Evolutionary conservation across 768 basidiomycete genomes (phyloP).

Genomic region (Trametopsis cervina): DNA sequence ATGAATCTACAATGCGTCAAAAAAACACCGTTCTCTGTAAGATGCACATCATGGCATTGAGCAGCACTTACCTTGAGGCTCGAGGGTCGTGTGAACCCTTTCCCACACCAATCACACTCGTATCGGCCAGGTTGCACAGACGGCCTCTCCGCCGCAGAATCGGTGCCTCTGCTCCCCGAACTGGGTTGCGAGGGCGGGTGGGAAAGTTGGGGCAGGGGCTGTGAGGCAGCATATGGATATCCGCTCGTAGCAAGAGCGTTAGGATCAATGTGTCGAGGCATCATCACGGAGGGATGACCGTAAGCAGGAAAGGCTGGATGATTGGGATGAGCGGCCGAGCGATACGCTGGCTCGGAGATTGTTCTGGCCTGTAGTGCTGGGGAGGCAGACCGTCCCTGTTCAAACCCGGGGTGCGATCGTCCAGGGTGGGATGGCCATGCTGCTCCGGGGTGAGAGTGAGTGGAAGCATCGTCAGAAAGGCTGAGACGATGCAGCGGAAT

Average conservation of each 20-base stretch:
- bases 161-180: constrained; percentile 9
- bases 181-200: constrained; percentile 21
- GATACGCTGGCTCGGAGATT: constrained; percentile 15
- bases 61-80: constrained; percentile 57
- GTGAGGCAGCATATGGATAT: constrained; percentile 27
- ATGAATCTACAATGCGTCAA: constrained; percentile 49
- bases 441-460: constrained; percentile 7
- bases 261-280: constrained; percentile 12
- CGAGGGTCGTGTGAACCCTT: constrained; percentile 76
- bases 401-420: constrained; percentile 7
- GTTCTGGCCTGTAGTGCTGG: constrained; percentile 13
- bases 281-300: constrained; percentile 8
- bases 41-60: constrained; percentile 5
- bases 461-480: constrained; percentile 18
- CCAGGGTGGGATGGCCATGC: constrained; percentile 12
- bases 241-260: constrained; percentile 18
- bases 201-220: constrained; percentile 41
- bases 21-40: constrained; percentile 5
- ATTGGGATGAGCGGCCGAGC: constrained; percentile 7
- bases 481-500: constrained; percentile 16
- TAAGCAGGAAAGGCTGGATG: constrained; percentile 12
- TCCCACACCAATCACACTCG: constrained; percentile 73
- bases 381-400: constrained; percentile 6
- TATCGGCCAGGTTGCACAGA: constrained; percentile 45
- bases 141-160: constrained; percentile 16